Conservation (phyloP, 805 yeast species). For the Candida maltosa region DNA sequence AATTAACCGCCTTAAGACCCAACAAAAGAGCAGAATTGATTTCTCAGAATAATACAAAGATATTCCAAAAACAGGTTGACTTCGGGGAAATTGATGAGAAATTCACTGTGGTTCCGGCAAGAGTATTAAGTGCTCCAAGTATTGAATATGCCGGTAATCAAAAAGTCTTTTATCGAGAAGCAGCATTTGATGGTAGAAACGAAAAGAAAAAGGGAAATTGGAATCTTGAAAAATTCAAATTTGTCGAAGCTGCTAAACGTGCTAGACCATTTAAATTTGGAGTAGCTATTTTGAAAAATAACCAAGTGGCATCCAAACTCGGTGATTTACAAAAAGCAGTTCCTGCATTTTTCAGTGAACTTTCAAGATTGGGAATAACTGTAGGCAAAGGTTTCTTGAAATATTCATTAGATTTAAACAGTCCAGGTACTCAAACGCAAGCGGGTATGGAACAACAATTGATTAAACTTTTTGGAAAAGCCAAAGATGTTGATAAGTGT, state of each 20-base stretch:
- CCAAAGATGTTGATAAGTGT: conserved; percentile 7
- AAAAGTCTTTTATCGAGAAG: conserved; percentile 2
- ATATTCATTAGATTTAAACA: conserved; percentile 6
- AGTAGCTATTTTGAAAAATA: conserved; percentile 5
- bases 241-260: conserved; percentile 3
- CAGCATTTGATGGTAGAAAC: conserved; percentile 5
- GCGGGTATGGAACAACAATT: conserved; percentile 5
- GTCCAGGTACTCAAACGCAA: not conserved
- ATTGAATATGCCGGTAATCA: conserved; percentile 7
- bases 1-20: conserved; percentile 7
- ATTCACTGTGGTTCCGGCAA: conserved; percentile 8
- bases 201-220: conserved; percentile 9
- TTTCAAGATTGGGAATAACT: conserved; percentile 7
- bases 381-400: conserved; percentile 3
- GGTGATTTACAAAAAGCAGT: conserved; percentile 5
- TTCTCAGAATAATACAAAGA: not conserved
- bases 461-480: not conserved
- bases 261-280: conserved; percentile 5
- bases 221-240: conserved; percentile 7
- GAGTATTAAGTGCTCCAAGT: conserved; percentile 8
- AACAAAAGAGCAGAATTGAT: conserved; percentile 6
- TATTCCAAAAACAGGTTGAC: conserved; percentile 6
- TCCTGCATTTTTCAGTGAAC: conserved; percentile 6
- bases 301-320: conserved; percentile 1
- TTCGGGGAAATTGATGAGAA: conserved; percentile 7